Percentiles rank a stretch among this genome's conserved stretches.
These are phyloP conservation scores for Ramaria sp. DNA, from an alignment of 768 basidiomycete genomes.

Conservation along the genomic window DNA sequence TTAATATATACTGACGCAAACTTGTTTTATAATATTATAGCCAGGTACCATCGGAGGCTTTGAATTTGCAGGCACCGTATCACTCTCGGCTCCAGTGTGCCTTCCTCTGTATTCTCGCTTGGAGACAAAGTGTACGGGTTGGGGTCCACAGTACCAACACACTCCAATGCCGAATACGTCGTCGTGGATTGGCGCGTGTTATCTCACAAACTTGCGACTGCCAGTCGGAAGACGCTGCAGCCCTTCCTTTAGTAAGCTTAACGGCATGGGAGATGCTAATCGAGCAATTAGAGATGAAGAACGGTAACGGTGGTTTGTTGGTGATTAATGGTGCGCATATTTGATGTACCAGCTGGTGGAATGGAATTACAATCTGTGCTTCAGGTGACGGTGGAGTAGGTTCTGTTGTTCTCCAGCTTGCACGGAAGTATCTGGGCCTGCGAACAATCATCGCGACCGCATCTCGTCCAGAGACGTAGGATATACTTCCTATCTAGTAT, in stretches of 20 bases:
- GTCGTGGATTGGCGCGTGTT: conserved; percentile 7
- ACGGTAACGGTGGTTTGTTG: neutral
- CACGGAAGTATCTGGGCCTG: conserved; percentile 1
- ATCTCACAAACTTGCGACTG: neutral
- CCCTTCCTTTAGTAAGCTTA: conserved; percentile 7
- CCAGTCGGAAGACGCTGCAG: conserved; percentile 9
- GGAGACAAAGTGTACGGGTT: neutral
- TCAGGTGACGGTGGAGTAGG: neutral
- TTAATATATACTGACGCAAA: neutral
- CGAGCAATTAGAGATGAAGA: conserved; percentile 3
- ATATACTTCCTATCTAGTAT: neutral
- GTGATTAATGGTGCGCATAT: neutral
- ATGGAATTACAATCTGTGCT: neutral
- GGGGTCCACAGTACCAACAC: neutral
- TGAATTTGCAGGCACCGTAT: neutral
- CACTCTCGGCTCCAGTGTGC: neutral
- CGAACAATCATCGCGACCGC: conserved; percentile 9
- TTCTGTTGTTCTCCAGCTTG: neutral
- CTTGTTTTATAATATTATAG: neutral
- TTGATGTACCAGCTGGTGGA: neutral
- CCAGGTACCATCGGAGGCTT: neutral
- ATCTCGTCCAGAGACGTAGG: conserved; percentile 1
- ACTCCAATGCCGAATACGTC: conserved; percentile 8
- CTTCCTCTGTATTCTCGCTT: neutral
- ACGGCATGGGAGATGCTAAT: conserved; percentile 13